Evolutionary conservation across 257 asterid genomes (phyloP), one percentile per base, ranked within the genome.

Genomic region (Vinca minor): DNA sequence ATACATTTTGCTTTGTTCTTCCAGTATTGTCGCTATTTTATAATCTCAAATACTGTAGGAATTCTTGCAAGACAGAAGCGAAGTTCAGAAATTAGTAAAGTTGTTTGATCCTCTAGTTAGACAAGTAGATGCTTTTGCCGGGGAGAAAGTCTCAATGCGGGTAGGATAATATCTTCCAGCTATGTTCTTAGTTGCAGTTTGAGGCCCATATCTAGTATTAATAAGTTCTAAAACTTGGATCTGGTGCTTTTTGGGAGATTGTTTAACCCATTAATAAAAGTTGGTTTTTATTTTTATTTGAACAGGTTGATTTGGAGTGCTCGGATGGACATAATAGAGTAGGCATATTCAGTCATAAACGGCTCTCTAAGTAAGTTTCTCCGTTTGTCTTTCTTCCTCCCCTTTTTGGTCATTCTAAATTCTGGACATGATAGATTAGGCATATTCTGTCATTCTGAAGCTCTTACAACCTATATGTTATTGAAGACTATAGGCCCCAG

Each of bases 61-160:
- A 64, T 82, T 78, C 66, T 73, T 89, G 74, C 83, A 92, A 75
- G 95, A 87, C 77, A 78, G 89, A 84, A 82, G 86, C 76, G 85
- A 89, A 76, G 98, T 92, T 70, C 77, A 81, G 52, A 82, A 78
- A 53, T 59, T 92, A 70, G 96, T 89, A 69, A 73, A 85, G 47
- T 63, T 78, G 65, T 89, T 92, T 65, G 94, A 92, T 75, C 98
- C 96, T 48, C 45, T 81, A 70, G 96, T 92, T 59, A 84, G 96
- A 60, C 73, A 69, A 32, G 88, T 89, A 34, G 96, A 92, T 54
- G 71, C 65, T 42, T 38, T 83, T 25, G 73, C 88, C 44, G 96
- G 98, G 71, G 96, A 92, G 78, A 83, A 50, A 65, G 95, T 92
- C 65, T 89, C 98, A 17, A 92, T 92, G 95, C 81, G 98, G 87